Evolutionary conservation across 2,329 filamentous ascomycete genomes (phyloP), one percentile per base, ranked within the genome.

Genomic region (Colletotrichum trifolii): DNA sequence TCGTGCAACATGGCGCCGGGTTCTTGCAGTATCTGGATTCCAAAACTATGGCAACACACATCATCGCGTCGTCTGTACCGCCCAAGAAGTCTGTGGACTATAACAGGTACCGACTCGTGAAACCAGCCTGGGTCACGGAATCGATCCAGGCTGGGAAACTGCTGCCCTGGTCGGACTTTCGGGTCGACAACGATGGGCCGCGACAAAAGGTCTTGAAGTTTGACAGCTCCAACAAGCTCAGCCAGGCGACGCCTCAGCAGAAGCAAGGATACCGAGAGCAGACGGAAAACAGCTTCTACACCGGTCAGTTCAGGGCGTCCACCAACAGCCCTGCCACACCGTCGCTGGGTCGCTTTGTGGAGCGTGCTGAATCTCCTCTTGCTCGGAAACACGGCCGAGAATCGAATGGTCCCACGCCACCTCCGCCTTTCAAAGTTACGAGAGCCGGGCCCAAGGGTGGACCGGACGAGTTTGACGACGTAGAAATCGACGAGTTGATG

Each of bases 71-170:
- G 56, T 91, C 88, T 57, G 81, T 99, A 25, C 96, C 96, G 0
- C 94, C 93, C 0, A 98, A 97, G 80, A 99, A 99, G 77, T 89
- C 89, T 35, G 87, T 95, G 58, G 96, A 99, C 69, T 97, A 97
- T 73, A 86, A 84, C 58, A 89, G 87, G 69, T 97, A 98, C 76
- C 89, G 95, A 49, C 92, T 99, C 42, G 96, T 97, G 54, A 97
- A 96, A 76, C 96, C 96, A 1, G 89, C 93, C 17, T 99, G 96
- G 96, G 87, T 99, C 3, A 90, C 93, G 12, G 95, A 99, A 71
- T 97, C 94, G 67, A 87, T 98, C 49, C 83, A 87, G 62, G 92
- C 92, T 7, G 93, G 93, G 6, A 91, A 87, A 71, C 78, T 97
- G 48, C 81, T 98, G 35, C 91, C 95, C 0, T 99, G 96, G 96